Evolutionary conservation across 345 rosid genomes (phyloP), one percentile per base, ranked within the genome.

Genomic region (Limnanthes douglasii): DNA sequence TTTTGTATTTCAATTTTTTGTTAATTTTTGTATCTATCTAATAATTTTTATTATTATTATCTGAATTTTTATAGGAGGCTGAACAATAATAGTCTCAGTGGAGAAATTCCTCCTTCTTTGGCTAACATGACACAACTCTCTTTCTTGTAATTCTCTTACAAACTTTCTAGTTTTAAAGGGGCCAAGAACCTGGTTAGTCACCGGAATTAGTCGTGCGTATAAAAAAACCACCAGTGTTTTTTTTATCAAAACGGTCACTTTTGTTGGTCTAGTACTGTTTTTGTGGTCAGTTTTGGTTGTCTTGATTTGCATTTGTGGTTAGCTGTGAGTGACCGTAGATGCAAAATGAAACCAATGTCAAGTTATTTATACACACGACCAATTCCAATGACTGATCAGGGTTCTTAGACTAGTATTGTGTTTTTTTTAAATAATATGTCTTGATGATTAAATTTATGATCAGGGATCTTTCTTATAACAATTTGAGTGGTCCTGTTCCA

Each of bases 101-200:
- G 85, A 54, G 50, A 59, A 35, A 70, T 80, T 41, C 96, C 98
- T 55, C 32, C 66, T 13, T 58, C 85, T 43, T 60, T 90, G 58
- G 73, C 70, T 7, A 73, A 67, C 66, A 73, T 78, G 80, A 54
- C 79, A 38, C 80, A 64, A 55, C 96, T 90, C 39, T 44, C 73
- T 46, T 81, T 90, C 43, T 56, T 84, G 98, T 90, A 69, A 58
- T 54, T 56, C 39, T 52, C 68, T 39, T 21, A 15, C 39, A 23
- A 51, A 31, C 15, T 1, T 45, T 46, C 22, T 53, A 0, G 24
- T n/a, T 11, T 13, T 2, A 6, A n/a, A n/a, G n/a, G n/a, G n/a
- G n/a, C n/a, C n/a, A n/a, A n/a, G n/a, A n/a, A n/a, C n/a, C n/a
- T n/a, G n/a, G n/a, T n/a, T n/a, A n/a, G n/a, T n/a, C n/a, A n/a